Evolutionary conservation across 139 green algal genomes (phyloP).

Genomic region (Ostreobium quekettii): DNA sequence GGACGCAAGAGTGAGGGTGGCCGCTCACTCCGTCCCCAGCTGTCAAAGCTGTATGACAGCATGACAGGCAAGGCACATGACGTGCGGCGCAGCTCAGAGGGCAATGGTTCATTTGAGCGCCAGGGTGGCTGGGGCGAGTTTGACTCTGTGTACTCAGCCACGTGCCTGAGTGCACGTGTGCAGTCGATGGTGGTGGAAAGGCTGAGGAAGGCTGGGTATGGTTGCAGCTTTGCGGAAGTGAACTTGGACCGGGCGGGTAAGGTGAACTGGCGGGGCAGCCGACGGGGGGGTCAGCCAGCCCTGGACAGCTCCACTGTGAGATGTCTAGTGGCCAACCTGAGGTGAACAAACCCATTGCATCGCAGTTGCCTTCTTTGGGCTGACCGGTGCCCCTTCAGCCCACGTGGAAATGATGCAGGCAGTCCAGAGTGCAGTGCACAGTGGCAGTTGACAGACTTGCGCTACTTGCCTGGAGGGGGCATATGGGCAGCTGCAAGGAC

Average conservation of each 20-base stretch:
- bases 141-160: not conserved
- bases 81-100: not conserved
- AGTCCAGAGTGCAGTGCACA: too few relatives aligned
- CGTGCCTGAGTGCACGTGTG: not conserved
- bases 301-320: not conserved
- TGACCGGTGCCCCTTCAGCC: too few relatives aligned
- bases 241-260: not conserved
- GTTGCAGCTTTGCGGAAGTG: not conserved
- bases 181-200: constrained; percentile 2
- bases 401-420: too few relatives aligned
- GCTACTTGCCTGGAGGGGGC: too few relatives aligned
- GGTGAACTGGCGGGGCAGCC: not conserved
- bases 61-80: constrained; percentile 11
- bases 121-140: not conserved
- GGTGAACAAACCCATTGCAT: too few relatives aligned
- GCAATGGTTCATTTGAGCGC: not conserved
- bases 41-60: constrained; percentile 9
- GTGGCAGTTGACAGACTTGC: too few relatives aligned
- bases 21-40: not conserved
- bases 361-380: too few relatives aligned
- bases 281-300: not conserved
- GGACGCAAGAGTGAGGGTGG: not conserved
- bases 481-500: too few relatives aligned
- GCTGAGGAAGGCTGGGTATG: constrained; percentile 1
- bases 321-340: not conserved